Evolutionary conservation across 257 asterid genomes (phyloP).

Genomic region (Solanum sejunctum): DNA sequence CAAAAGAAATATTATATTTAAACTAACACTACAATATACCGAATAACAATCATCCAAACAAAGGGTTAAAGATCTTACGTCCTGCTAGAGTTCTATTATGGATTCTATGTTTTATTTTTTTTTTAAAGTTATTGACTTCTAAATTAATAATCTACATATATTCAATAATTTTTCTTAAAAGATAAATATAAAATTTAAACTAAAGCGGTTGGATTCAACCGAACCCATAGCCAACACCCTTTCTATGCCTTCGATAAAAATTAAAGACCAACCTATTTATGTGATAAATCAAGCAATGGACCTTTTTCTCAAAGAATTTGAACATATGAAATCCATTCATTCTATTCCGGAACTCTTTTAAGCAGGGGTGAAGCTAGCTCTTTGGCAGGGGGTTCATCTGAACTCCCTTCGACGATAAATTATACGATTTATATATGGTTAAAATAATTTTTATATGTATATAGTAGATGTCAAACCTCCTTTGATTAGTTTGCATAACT

Average conservation of each 20-base stretch:
- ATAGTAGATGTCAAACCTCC: too few species aligned
- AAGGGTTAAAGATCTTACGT: neutral
- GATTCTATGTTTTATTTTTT: neutral
- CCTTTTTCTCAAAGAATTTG: neutral
- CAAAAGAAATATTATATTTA: too few species aligned
- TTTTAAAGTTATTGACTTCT: neutral
- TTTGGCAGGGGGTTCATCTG: too few species aligned
- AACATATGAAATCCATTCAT: neutral
- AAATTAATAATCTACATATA: neutral
- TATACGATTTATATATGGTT: too few species aligned
- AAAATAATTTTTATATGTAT: too few species aligned
- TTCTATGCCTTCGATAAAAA: neutral
- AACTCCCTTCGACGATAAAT: too few species aligned
- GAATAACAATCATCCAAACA: too few species aligned
- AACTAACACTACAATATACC: too few species aligned
- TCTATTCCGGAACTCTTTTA: neutral
- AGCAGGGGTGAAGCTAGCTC: too few species aligned
- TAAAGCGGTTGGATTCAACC: neutral
- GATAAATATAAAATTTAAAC: neutral
- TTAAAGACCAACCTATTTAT: neutral
- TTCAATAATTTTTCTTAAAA: neutral
- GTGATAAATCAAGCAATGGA: neutral
- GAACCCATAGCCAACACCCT: neutral
- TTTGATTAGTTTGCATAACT: too few species aligned
- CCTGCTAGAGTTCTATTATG: neutral